These are phyloP conservation scores for Globisporangium cylindrosporum DNA, from an alignment of 352 stramenopile species.

Conservation along the genomic window DNA sequence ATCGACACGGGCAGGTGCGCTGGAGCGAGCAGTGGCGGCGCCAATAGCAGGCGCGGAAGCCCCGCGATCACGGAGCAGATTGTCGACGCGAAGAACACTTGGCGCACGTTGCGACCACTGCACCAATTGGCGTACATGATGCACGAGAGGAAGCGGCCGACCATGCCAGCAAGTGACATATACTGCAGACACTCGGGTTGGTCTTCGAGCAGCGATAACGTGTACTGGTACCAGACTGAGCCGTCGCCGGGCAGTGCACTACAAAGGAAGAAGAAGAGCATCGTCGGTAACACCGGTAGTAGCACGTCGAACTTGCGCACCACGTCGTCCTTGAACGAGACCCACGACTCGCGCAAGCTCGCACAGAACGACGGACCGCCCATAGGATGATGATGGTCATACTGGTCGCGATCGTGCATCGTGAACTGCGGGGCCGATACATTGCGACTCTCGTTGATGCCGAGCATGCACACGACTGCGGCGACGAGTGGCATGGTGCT, in stretches of 20 bases:
- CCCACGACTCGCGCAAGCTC: slow-evolving; percentile 29
- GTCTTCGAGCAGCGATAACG: slow-evolving; percentile 53
- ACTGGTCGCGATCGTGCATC: neutral
- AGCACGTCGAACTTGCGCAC: slow-evolving; percentile 46
- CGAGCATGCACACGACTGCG: slow-evolving; percentile 44
- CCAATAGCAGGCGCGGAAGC: slow-evolving; percentile 60
- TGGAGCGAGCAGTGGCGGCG: slow-evolving; percentile 34
- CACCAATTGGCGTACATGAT: slow-evolving; percentile 73
- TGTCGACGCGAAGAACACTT: slow-evolving; percentile 75
- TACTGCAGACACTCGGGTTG: slow-evolving; percentile 74
- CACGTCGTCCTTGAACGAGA: slow-evolving; percentile 46
- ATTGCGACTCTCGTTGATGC: slow-evolving; percentile 37
- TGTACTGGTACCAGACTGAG: slow-evolving; percentile 84
- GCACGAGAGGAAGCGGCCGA: slow-evolving; percentile 70
- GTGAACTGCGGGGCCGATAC: slow-evolving; percentile 2
- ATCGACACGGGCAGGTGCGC: slow-evolving; percentile 53
- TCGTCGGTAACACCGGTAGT: slow-evolving; percentile 53
- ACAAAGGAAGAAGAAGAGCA: slow-evolving; percentile 84
- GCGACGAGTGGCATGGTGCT: slow-evolving; percentile 50
- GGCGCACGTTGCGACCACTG: slow-evolving; percentile 56
- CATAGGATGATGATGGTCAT: neutral
- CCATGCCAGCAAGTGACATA: slow-evolving; percentile 58
- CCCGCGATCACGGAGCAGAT: slow-evolving; percentile 60
- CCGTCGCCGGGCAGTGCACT: slow-evolving; percentile 64
- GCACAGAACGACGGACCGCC: slow-evolving; percentile 14